Percentiles rank a stretch among this genome's conserved stretches.
Evolutionary conservation across 805 yeast genomes (phyloP).

Genomic region (Millerozyma miso): DNA sequence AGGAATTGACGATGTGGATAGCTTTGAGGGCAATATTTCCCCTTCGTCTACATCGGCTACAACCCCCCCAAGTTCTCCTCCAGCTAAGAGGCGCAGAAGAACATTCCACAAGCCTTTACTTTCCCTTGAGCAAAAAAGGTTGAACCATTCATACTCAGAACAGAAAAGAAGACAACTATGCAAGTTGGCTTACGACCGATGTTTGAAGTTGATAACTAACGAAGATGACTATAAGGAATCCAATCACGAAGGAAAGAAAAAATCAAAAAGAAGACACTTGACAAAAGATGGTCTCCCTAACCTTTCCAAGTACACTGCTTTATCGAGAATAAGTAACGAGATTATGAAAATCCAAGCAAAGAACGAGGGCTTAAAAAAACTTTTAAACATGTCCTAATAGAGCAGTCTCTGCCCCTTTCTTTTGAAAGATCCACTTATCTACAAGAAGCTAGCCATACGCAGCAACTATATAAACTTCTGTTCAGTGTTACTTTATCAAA

Average conservation of each 20-base stretch:
- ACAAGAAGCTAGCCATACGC: too few relatives aligned
- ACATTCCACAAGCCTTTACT: slow-evolving; percentile 32
- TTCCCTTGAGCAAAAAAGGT: slow-evolving; percentile 35
- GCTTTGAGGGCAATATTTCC: background rate
- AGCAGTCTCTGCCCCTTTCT: too few relatives aligned
- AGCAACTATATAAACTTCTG: too few relatives aligned
- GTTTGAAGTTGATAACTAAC: slow-evolving; percentile 36
- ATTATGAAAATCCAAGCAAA: slow-evolving; percentile 28
- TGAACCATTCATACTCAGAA: slow-evolving; percentile 40
- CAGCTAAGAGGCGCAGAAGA: slow-evolving; percentile 21
- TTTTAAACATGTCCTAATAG: slow-evolving; percentile 11
- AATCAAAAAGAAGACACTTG: slow-evolving; percentile 34
- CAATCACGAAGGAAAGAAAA: slow-evolving; percentile 22
- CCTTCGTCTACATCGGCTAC: slow-evolving; percentile 3
- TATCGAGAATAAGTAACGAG: slow-evolving; percentile 36
- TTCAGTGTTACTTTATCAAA: too few relatives aligned
- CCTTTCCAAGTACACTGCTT: slow-evolving; percentile 40
- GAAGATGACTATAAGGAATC: slow-evolving; percentile 35
- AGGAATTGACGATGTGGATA: slow-evolving; percentile 5
- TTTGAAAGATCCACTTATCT: too few relatives aligned
- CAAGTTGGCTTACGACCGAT: slow-evolving; percentile 41
- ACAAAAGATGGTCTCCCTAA: slow-evolving; percentile 44
- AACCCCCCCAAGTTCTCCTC: slow-evolving; percentile 4
- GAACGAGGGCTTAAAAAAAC: slow-evolving; percentile 29
- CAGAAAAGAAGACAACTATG: slow-evolving; percentile 42